Evolutionary conservation across 805 yeast genomes (phyloP), one percentile per base, ranked within the genome.

Genomic region (Lipomyces japonicus): DNA sequence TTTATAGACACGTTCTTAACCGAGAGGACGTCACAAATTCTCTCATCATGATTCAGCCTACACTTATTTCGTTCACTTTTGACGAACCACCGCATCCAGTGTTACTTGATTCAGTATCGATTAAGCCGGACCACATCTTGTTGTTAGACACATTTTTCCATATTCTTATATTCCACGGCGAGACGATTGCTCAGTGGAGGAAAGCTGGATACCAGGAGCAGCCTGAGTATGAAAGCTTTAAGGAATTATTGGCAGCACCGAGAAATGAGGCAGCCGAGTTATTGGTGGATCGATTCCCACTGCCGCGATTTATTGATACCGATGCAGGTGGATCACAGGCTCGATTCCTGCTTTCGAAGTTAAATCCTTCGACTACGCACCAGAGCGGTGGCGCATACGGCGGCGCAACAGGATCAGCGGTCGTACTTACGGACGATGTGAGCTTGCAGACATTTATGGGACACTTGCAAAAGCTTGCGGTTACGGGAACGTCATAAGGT

Each of bases 321-420:
- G 97, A 91, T 67, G 97, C 91, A 62, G 97, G 98, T 63, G 97
- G 96, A 48, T 90, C 97, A 14, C 99, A 93, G 72, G 97, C 97
- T 2, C 82, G 99, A 71, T 93, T 93, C 76, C 76, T 93, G 69
- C 81, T 88, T 69, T 87, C 97, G 25, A 93, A 89, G 71, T 80
- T 93, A 68, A 93, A 95, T 69, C 98, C 98, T 36, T 84, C 96
- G 41, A 88, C 86, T 57, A 83, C 90, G 35, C 84, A 85, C 66
- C 81, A 83, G 66, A 78, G 79, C 58, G 70, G 66, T 23, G 74
- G 72, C 41, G 71, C 69, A 32, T 66, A 66, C 42, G 61, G 61
- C n/a, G 78, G 78, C 39, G 79, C 81, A 40, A 69, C 72, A 21
- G 72, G 72, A 58, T 73, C 77, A 40, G 87, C 93, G 12, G 86